Base-by-base conservation (phyloP, 129 eudicot species). In the Ambrosia trifida region DNA sequence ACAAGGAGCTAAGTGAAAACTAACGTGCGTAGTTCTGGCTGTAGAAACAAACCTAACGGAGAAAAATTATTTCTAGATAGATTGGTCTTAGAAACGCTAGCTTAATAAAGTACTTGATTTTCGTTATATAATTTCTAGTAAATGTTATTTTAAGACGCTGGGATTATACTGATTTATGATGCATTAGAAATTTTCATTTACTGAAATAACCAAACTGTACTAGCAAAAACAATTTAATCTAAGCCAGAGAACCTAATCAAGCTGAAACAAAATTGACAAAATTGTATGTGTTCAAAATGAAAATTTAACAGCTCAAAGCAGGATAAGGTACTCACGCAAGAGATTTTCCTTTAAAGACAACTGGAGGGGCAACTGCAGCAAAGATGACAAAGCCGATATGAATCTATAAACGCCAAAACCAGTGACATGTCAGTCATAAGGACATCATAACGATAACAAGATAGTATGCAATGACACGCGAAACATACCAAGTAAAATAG, bases 331-430 rank as follows among this genome's bases (percentile, higher is more conserved):
- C 99, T 90, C 59, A 95, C 99, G 99, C 79, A 11, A 95, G 91
- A 76, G 99, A 95, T 86, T 88, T 95, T 79, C 99, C 99, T 85
- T 69, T 87, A 57, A 95, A 88, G 66, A 95, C 96, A 11, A 95
- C 68, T 4, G 99, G 99, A 75, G 99, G 99, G 64, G 99, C 99
- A 72, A 95, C 97, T 12, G 97, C 96, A 60, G 99, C 93, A 81
- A 95, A 88, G 85, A 90, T 78, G 52, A 76, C 78, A 70, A 95
- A 95, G 58, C 73, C 94, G 35, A 95, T 85, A 82, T 95, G 99
- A 78, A 95, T 76, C 99, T 95, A 85, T 43, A 82, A 18, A 13
- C 60, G 75, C 51, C 73, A 56, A 17, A 51, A 49, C 60, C 11
- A 73, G 72, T 75, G 41, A 75, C 60, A 18, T 4, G 28, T 32